Percentiles rank a stretch among this genome's conserved stretches.
phyloP scores from a whole-genome alignment of 176 grass and related monocot genomes.

The Guadua angustifolia region DNA sequence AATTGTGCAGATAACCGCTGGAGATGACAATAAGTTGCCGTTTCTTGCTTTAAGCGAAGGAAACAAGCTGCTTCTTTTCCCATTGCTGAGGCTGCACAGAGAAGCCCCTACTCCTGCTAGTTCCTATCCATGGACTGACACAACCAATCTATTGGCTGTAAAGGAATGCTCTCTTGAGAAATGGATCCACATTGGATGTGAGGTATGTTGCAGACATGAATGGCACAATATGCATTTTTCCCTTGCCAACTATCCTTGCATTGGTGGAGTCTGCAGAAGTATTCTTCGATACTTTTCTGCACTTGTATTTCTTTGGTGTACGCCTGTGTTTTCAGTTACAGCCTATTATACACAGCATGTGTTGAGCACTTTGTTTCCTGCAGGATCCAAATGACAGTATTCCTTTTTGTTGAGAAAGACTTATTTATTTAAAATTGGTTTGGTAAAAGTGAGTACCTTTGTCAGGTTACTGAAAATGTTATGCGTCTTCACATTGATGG shows the following conservation, averaged over 20 bases:
- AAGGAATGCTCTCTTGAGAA: constrained; percentile 71
- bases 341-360: not conserved
- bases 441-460: not conserved
- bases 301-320: constrained; percentile 2
- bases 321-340: not conserved
- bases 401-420: not conserved
- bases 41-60: constrained; percentile 87
- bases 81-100: constrained; percentile 67
- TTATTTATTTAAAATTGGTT: constrained; percentile 36
- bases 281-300: not conserved
- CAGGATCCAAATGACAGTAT: not conserved
- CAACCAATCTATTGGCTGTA: constrained; percentile 50
- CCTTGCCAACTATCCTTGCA: not conserved
- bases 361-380: not conserved
- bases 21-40: constrained; percentile 54
- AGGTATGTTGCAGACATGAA: constrained; percentile 58
- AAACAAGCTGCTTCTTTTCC: constrained; percentile 79
- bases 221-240: not conserved
- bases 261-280: constrained; percentile 20
- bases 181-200: constrained; percentile 88
- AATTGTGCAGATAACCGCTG: constrained; percentile 44
- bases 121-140: constrained; percentile 63
- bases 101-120: constrained; percentile 56
- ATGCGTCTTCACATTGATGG: constrained; percentile 77
- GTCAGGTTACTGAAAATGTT: constrained; percentile 65